Evolutionary conservation across 1,284 basidiomycete species (phyloP), one percentile per base, ranked within the genome.

Genomic region (Neonothopanus nambi): DNA sequence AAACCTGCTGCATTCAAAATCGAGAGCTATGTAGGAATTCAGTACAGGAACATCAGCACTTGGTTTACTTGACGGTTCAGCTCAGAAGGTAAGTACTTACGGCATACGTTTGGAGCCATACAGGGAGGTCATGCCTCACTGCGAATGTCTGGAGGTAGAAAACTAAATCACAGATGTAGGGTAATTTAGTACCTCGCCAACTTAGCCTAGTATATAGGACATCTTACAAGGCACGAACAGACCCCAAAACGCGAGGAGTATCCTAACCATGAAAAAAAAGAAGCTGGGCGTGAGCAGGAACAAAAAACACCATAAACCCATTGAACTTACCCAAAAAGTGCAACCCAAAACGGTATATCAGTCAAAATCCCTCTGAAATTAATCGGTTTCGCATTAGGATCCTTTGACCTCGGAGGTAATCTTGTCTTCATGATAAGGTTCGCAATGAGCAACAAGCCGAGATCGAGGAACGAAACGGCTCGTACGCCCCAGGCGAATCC

Each of bases 101-200:
- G 13, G 30, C 30, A 61, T 78, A 77, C 54, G 71, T 72, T 4
- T 69, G 65, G 30, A 77, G 63, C 4, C 42, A 59, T n/a, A 59
- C 52, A 20, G 69, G 58, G 23, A 52, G 17, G n/a, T 52, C n/a
- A n/a, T 52, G 51, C 11, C 23, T 46, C 20, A 39, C 43, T 26
- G 51, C 51, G 26, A 52, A 52, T 13, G 45, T 23, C 18, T 52
- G 51, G 43, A 52, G 45, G 26, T 45, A 52, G 23, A 52, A 46
- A 4, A 46, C 70, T 72, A 43, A 54, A 30, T 26, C 30, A 13
- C 7, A 39, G 35, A 26, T 37, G 41, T 28, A 26, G 6, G 40
- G 21, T 23, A 21, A 13, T 9, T 33, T 33, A 33, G 30, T 33
- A 33, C 2, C 2, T 4, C 2, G 3, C 9, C 8, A 3, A 11